phyloP scores from a whole-genome alignment of 352 stramenopile species.

The Globisporangium radiosum region DNA sequence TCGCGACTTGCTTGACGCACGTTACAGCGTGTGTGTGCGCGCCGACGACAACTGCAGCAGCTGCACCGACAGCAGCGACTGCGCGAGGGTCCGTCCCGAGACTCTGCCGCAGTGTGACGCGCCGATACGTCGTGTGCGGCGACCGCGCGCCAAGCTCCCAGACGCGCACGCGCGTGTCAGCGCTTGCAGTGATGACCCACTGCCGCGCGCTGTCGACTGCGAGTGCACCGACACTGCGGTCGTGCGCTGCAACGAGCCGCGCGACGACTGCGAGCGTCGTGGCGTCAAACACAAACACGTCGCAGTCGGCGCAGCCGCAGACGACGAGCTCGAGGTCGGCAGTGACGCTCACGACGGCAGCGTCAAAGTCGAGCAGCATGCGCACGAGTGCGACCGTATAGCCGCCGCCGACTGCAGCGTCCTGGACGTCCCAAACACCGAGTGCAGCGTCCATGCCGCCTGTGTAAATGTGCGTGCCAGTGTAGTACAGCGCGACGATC shows the following conservation, averaged over 20 bases:
- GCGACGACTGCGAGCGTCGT: slow-evolving; percentile 31
- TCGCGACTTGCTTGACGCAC: slow-evolving; percentile 49
- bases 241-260: slow-evolving; percentile 47
- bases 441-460: slow-evolving; percentile 57
- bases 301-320: slow-evolving; percentile 59
- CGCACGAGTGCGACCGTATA: slow-evolving; percentile 36
- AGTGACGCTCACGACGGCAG: slow-evolving; percentile 58
- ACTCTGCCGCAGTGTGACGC: slow-evolving; percentile 22
- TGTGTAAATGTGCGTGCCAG: slow-evolving; percentile 58
- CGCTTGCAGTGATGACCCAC: slow-evolving; percentile 41
- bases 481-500: slow-evolving; percentile 62
- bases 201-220: slow-evolving; percentile 36
- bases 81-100: slow-evolving; percentile 26
- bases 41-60: slow-evolving; percentile 25
- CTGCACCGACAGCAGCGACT: neutral
- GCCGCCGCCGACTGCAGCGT: slow-evolving; percentile 43
- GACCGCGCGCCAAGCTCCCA: slow-evolving; percentile 37
- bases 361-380: slow-evolving; percentile 65
- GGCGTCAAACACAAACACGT: slow-evolving; percentile 64
- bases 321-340: slow-evolving; percentile 48
- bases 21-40: slow-evolving; percentile 49
- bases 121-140: slow-evolving; percentile 21
- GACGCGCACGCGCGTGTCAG: slow-evolving; percentile 59
- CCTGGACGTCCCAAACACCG: slow-evolving; percentile 59
- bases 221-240: slow-evolving; percentile 40